Evolutionary conservation across 2,329 filamentous ascomycete genomes (phyloP).

Genomic region (Microascus cirrosus): DNA sequence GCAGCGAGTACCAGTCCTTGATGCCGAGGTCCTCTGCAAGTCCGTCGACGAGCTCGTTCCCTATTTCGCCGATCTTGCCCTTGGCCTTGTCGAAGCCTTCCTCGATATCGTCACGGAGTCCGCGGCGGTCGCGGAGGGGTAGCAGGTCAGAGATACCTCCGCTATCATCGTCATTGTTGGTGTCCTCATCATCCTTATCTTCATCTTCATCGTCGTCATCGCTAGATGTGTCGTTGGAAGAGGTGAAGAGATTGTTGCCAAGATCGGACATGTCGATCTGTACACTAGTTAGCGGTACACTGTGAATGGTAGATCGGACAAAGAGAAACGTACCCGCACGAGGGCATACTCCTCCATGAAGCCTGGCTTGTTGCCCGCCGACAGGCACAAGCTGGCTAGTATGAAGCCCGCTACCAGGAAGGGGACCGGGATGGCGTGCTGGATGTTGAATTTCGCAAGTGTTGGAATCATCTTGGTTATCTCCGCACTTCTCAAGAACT

Average conservation of each 20-base stretch:
- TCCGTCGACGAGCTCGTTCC: slow-evolving; percentile 25
- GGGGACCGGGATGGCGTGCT: slow-evolving; percentile 18
- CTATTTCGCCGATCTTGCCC: slow-evolving; percentile 23
- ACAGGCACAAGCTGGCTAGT: slow-evolving; percentile 25
- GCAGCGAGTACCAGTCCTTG: slow-evolving; percentile 39
- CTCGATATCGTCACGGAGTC: slow-evolving; percentile 15
- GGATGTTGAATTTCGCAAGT: not conserved
- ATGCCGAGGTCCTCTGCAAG: slow-evolving; percentile 31
- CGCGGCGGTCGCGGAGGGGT: slow-evolving; percentile 10
- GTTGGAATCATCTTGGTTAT: not conserved
- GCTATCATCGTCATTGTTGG: slow-evolving; percentile 9
- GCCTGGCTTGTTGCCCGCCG: slow-evolving; percentile 25
- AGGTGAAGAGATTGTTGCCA: slow-evolving; percentile 19
- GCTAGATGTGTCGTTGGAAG: slow-evolving; percentile 4
- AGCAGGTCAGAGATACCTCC: no score
- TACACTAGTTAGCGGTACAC: not conserved
- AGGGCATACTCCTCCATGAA: slow-evolving; percentile 32
- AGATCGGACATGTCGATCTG: slow-evolving; percentile 27
- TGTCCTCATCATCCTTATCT: slow-evolving; percentile 12
- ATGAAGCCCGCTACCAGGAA: slow-evolving; percentile 25
- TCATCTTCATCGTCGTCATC: slow-evolving; percentile 12
- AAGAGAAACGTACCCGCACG: slow-evolving; percentile 19
- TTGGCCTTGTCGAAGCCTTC: slow-evolving; percentile 10
- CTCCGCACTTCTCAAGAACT: not conserved
- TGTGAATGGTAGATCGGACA: not conserved